Evolutionary conservation across 768 basidiomycete genomes (phyloP).

Genomic region (Suillus luteus): DNA sequence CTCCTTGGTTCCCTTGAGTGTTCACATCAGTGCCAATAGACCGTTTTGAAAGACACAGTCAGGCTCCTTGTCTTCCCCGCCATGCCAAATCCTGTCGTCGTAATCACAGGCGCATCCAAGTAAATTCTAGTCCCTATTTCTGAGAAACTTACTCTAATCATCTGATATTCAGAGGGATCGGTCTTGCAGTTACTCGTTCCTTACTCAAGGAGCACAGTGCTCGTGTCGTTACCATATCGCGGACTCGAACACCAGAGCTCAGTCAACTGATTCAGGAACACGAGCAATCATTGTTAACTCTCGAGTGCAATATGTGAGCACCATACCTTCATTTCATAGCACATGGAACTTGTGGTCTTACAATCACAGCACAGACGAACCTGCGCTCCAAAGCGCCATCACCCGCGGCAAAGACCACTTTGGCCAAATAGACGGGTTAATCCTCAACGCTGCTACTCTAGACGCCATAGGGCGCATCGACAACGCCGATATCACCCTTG

Average conservation of each 20-base stretch:
- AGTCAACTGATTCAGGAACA: slow-evolving; percentile 45
- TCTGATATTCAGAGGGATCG: slow-evolving; percentile 58
- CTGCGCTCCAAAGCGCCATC: slow-evolving; percentile 58
- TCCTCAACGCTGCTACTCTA: slow-evolving; percentile 84
- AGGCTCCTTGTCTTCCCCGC: not conserved
- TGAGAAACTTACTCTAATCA: slow-evolving; percentile 12
- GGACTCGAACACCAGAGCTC: slow-evolving; percentile 69
- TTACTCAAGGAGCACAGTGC: slow-evolving; percentile 65
- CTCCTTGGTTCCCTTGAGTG: not conserved
- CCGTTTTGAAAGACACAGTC: not conserved
- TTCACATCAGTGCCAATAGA: no score
- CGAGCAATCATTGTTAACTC: slow-evolving; percentile 45
- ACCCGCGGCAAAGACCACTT: slow-evolving; percentile 50
- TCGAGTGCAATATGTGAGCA: slow-evolving; percentile 80
- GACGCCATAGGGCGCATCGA: slow-evolving; percentile 67
- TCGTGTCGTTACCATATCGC: slow-evolving; percentile 75
- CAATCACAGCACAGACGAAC: slow-evolving; percentile 55
- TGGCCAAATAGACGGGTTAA: slow-evolving; percentile 69
- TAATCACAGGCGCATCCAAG: slow-evolving; percentile 89
- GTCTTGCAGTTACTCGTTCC: slow-evolving; percentile 72
- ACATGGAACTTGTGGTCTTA: slow-evolving; percentile 2
- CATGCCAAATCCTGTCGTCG: slow-evolving; percentile 55
- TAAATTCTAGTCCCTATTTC: slow-evolving; percentile 27
- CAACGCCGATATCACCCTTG: slow-evolving; percentile 48
- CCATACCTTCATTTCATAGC: not conserved